Base-by-base conservation (phyloP, 805 yeast genomes). In the Tetrapisispora nanseiensis region DNA sequence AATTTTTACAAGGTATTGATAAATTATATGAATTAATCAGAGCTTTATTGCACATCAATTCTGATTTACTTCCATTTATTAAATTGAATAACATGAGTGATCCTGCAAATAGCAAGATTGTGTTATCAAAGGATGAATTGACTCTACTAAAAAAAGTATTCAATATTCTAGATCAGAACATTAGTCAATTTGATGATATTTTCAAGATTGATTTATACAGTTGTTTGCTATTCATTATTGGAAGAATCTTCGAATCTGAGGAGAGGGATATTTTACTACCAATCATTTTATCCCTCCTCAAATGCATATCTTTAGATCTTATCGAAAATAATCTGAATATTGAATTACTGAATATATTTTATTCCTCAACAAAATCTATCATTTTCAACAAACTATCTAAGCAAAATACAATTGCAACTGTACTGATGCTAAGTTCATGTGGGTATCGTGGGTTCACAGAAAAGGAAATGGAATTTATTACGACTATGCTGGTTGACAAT, bases 11-110 rank as follows among this genome's bases (percentile, higher is more conserved):
- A 23, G 80, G 78, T 40, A 80, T 84, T 42, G 95, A 86, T 51
- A 86, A 84, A 53, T 63, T 86, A 34, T 86, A 90, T 59, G 97
- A 90, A 56, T 66, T 89, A 21, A 62, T 87, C 39, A 70, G 95
- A 47, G 71, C 87, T 6, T 73, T 76, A 15, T 69, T 83, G 66
- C 67, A 80, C 18, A 80, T 85, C 0, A 62, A 87, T 15, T 71
- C 80, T 22, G 70, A 67, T 24, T 63, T 72, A 8, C 61, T 82
- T 33, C 89, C 94, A 8, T 73, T 78, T 40, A 64, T 80, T 32
- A 71, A 73, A 43, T 71, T 69, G 23, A 71, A 68, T 32, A 70
- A 56, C 12, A 16, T 33, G 1, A 50, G 41, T 4, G 48, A 42
- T 3, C 33, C 37, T 3, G 31, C 37, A 6, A 20, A 15, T 1